Base-by-base conservation (phyloP, 441 rosid species). In the Eruca vesicaria region DNA sequence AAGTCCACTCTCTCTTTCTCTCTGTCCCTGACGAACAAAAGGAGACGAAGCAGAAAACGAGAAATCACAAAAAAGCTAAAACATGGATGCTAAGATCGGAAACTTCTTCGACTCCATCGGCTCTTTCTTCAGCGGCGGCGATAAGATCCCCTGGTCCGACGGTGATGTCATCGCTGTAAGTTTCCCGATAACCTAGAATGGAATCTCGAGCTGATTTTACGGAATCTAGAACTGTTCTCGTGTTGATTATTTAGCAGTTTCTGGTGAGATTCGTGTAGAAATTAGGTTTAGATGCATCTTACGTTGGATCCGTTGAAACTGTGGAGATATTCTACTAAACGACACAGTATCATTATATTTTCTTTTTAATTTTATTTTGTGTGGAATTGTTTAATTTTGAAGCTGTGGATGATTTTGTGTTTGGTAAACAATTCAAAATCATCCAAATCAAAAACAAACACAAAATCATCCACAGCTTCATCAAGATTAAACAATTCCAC, bases 61-160 rank as follows among this genome's bases (percentile, higher is more conserved):
- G 11, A 10, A n/a, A 76, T 69, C 75, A 75, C 7, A 76, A 9
- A 76, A 9, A 75, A n/a, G 19, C 74, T 55, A 26, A 18, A 65
- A 67, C 16, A 79, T 79, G 82, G 82, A 74, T 19, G 78, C 78
- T 57, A 79, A 79, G 72, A 79, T 79, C 68, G 78, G 68, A 45
- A 20, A 64, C 0, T 87, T 92, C 75, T 84, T 94, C 75, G 94
- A 89, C 29, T 94, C 97, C 57, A 83, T 90, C 68, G 84, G 89
- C 21, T 73, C 86, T 75, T 90, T 94, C 87, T 94, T 94, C 88
- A 23, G 86, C 60, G 88, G 94, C 55, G 86, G 84, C 62, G 99
- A 92, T 74, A 91, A 92, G 79, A 94, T 94, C 86, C 98, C 98
- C 3, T 94, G 96, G 97, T 86, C 88, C 78, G 97, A 92, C 68